Conservation (phyloP, 352 stramenopile genomes). For the Phytophthora cryptogea region DNA sequence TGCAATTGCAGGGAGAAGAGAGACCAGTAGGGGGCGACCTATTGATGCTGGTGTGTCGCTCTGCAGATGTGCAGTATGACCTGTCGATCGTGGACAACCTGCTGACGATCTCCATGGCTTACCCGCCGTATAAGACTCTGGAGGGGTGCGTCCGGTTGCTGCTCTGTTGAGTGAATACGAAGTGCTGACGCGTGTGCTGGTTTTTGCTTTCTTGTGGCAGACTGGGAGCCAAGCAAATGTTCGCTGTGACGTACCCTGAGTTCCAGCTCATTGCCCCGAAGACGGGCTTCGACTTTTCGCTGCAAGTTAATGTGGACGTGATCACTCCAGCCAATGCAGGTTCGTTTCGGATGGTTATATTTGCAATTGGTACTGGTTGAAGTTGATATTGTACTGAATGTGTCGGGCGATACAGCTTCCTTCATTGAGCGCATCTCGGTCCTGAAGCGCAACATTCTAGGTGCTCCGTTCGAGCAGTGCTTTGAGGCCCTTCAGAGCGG, state of each 20-base stretch:
- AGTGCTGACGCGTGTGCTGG: constrained; percentile 9
- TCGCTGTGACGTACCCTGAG: constrained; percentile 72
- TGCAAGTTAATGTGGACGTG: constrained; percentile 77
- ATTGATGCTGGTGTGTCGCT: constrained; percentile 8
- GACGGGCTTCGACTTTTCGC: constrained; percentile 78
- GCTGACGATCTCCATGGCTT: constrained; percentile 77
- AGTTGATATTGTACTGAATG: constrained; percentile 1
- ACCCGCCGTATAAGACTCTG: constrained; percentile 74
- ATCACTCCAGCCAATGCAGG: constrained; percentile 74
- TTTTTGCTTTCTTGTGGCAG: constrained; percentile 24
- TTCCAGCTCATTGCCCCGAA: constrained; percentile 71
- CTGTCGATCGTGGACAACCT: constrained; percentile 72
- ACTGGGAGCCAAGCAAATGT: constrained; percentile 72
- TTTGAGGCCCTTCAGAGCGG: constrained; percentile 79
- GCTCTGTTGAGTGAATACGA: not conserved
- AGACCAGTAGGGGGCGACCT: not conserved
- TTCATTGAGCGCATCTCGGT: constrained; percentile 76
- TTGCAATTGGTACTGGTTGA: not conserved
- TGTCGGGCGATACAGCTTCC: constrained; percentile 39
- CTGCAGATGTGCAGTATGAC: constrained; percentile 83
- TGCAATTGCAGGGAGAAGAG: constrained; percentile 3
- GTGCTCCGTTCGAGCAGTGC: constrained; percentile 81
- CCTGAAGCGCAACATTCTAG: constrained; percentile 86
- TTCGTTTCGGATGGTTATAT: constrained; percentile 24
- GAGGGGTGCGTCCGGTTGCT: constrained; percentile 42